Conservation (phyloP, 75 land plant genomes). For the Pinus albicaulis region DNA sequence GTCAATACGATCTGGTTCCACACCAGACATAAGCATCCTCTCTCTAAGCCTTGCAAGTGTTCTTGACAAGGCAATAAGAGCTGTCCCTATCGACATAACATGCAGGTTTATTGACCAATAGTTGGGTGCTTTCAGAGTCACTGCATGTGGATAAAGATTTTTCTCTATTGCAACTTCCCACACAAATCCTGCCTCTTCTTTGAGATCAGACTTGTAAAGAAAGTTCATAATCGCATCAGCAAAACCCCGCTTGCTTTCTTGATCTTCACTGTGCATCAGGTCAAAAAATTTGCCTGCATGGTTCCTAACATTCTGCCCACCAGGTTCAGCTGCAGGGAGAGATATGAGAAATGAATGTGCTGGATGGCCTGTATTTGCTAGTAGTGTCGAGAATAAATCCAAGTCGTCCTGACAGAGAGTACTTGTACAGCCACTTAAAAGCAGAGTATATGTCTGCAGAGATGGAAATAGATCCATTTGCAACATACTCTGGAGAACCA, state of each 20-base stretch:
- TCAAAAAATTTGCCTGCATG: conserved; percentile 67
- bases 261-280: conserved; percentile 82
- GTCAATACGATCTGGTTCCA: conserved; percentile 67
- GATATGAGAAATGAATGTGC: conserved; percentile 70
- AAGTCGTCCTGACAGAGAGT: conserved; percentile 40
- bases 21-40: conserved; percentile 60
- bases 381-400: conserved; percentile 50
- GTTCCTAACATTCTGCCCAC: conserved; percentile 62
- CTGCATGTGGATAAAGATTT: conserved; percentile 89
- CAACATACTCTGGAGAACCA: conserved; percentile 68
- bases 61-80: conserved; percentile 78
- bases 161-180: conserved; percentile 94
- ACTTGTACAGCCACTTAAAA: conserved; percentile 82
- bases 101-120: conserved; percentile 96
- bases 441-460: conserved; percentile 85
- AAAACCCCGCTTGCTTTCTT: conserved; percentile 90
- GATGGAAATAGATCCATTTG: conserved; percentile 67
- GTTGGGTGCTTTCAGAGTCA: conserved; percentile 62
- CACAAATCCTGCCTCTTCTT: conserved; percentile 82
- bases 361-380: conserved; percentile 87
- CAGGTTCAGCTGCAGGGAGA: conserved; percentile 68
- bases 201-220: conserved; percentile 79
- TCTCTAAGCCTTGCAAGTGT: conserved; percentile 73
- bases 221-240: conserved; percentile 92
- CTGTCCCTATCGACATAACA: conserved; percentile 99